These are phyloP conservation scores for Lactifluus subvellereus DNA, from an alignment of 768 basidiomycete species.

Conservation along the genomic window DNA sequence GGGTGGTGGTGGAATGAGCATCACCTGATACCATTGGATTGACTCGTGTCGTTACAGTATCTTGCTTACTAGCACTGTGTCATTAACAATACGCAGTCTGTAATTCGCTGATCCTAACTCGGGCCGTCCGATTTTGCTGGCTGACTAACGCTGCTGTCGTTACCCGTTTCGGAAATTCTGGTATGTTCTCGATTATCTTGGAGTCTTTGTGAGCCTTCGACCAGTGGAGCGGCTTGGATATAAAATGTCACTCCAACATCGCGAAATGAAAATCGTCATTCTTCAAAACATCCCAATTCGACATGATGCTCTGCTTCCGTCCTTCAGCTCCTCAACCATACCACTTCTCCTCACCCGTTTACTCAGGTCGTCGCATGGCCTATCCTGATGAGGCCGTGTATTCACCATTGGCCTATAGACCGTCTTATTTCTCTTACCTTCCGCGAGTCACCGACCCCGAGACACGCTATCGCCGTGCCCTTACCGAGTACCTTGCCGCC, in stretches of 20 bases:
- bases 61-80: not conserved
- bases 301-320: constrained; percentile 3
- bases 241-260: constrained; percentile 1
- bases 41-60: not conserved
- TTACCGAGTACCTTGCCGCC: constrained; percentile 10
- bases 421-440: not conserved
- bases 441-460: not conserved
- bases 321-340: not conserved
- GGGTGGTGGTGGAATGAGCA: constrained; percentile 18
- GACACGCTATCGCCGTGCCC: constrained; percentile 19
- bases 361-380: not conserved
- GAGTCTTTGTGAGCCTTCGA: not conserved
- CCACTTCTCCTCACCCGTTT: constrained; percentile 1
- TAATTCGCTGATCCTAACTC: too few relatives aligned
- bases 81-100: too few relatives aligned
- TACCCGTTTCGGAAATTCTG: not conserved
- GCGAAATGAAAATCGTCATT: not conserved
- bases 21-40: constrained; percentile 1
- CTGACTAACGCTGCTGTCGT: not conserved
- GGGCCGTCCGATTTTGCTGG: not conserved
- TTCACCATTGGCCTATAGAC: not conserved
- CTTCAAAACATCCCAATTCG: not conserved
- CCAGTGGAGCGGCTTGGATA: not conserved
- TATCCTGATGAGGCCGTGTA: not conserved
- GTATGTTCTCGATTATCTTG: not conserved